Base-by-base conservation (phyloP, 106 monocot genomes). In the Iris macrosiphon region DNA sequence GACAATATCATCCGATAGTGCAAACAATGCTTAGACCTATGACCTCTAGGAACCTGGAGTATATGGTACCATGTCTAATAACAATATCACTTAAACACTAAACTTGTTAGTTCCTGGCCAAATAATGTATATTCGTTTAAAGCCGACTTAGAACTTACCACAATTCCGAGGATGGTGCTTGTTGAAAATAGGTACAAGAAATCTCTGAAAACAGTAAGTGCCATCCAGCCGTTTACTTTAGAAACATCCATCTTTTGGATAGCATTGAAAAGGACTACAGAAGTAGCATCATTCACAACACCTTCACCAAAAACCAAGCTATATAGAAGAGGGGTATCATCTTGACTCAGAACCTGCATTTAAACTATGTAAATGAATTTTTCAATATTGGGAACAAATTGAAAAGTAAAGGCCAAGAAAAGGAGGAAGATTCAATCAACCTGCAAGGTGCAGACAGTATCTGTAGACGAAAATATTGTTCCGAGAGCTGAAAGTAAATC, bases 261-360 rank as follows among this genome's bases (percentile, higher is more conserved):
- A 19, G 80, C 71, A 61, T 89, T 80, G 55, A 77, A 89, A 52
- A 89, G 60, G 9, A 84, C 89, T 7, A 89, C 64, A 21, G 89
- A 66, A 49, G 89, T 89, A 49, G 89, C 89, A 69, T 84, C 89
- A 80, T 84, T 90, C 25, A 90, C 78, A 4, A 90, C 75, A 46
- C 90, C 90, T 78, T 85, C 90, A 14, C 90, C 89, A 67, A 90
- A 90, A 48, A 90, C 85, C 48, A 90, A 75, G 52, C 84, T 90
- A 63, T 90, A 90, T 15, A 90, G 62, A 20, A 46, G 64, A 47
- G 90, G 90, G 22, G 72, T 85, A 53, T 90, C 75, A 32, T 90
- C 87, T 80, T 80, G 87, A 55, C 40, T 52, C 37, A 82, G 69
- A 23, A 92, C 82, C 86, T 92, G 64, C 7, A 52, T 4, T 40